Evolutionary conservation across 2,329 filamentous ascomycete species (phyloP), one percentile per base, ranked within the genome.

Genomic region (Colletotrichum agaves): DNA sequence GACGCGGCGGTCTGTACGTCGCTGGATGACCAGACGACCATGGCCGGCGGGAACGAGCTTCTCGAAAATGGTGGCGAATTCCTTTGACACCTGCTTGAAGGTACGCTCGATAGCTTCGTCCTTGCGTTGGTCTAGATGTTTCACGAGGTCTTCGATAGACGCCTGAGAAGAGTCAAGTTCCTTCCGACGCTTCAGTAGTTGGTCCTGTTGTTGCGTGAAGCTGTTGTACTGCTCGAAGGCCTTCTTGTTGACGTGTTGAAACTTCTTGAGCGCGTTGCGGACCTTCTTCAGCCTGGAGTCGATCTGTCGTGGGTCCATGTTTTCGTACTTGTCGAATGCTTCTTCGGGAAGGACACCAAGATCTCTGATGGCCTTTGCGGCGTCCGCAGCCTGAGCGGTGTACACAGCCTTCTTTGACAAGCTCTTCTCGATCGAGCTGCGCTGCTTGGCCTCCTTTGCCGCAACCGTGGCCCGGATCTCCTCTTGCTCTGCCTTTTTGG

Each of bases 211-310:
- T 57, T 90, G 92, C 7, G 95, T 98, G 78, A 98, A 99, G 81
- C 91, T 97, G 82, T 95, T 97, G 83, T 98, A 99, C 78, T 99
- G 96, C 80, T 99, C 97, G 76, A 98, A 97, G 0, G 96, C 96
- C 82, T 99, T 98, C 83, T 98, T 99, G 87, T 99, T 99, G 81
- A 99, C 94, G 75, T 98, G 93, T 62, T 94, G 93, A 82, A 96
- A 98, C 78, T 98, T 97, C 82, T 98, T 98, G 61, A 98, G 85
- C 0, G 92, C 90, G 73, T 97, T 93, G 71, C 97, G 97, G 75
- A 95, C 93, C 75, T 94, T 97, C 81, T 96, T 94, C 23, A 98
- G 88, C 63, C 91, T 90, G 44, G 82, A 82, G n/a, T 83, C 83
- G 67, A 88, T 88, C 84, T 88, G 69, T 4, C 94, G 93, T 27